Base-by-base conservation (phyloP, 1,139 yeast genomes). In the Geotrichum bryndzae region DNA sequence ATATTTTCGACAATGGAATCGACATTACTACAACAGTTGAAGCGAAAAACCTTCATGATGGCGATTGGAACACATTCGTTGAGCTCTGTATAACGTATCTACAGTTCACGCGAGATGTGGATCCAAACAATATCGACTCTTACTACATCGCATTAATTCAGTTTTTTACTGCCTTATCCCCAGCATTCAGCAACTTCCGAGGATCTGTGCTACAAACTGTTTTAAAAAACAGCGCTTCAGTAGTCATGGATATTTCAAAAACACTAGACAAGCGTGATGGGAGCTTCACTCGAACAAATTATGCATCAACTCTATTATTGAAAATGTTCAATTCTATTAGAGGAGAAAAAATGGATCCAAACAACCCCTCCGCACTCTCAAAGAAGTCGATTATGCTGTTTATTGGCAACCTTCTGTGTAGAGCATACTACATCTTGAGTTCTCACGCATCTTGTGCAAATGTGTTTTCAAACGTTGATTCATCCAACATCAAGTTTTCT, bases 401-500 rank as follows among this genome's bases (percentile, higher is more conserved):
- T 65, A 77, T 87, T 13, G 86, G 89, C 3, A 80, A 80, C 31
- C 77, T 79, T 59, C 74, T 88, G 53, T 88, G 94, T 71, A 78
- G 81, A 64, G 76, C 84, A 0, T 89, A 89, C 71, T 86, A 86
- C 72, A 77, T 76, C 60, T 79, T 87, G 51, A 82, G 79, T 55
- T 86, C 84, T 57, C 90, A 92, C 2, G 76, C 85, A 61, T 77
- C 87, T 13, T 88, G 95, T 71, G 84, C 88, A 41, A 88, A 87
- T 69, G 88, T 89, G 55, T 87, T 88, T 72, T 82, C 90, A 52
- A 88, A 88, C 70, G 83, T 88, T 77, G 86, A 84, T 67, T 84
- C 85, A 38, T 82, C 90, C 25, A 76, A 79, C 46, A 74, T 86
- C 56, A 72, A 71, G 52, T 79, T 85, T 66, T 68, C 75, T 1